Evolutionary conservation across 805 yeast species (phyloP).

Genomic region (Suhomyces kilbournensis): DNA sequence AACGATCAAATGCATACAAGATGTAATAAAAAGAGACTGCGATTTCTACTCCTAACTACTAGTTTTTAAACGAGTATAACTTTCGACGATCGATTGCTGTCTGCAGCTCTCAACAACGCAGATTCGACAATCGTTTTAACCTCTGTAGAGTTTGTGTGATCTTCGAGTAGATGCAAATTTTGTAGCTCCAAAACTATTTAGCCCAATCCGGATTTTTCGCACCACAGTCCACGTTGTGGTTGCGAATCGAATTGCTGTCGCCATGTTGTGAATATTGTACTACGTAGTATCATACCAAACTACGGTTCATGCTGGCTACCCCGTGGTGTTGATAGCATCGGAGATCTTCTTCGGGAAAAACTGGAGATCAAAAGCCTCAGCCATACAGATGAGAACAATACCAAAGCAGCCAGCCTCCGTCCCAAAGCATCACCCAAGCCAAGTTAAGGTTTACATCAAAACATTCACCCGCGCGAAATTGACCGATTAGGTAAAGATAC

Average conservation of each 20-base stretch:
- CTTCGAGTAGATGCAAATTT: not conserved
- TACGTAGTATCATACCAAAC: not conserved
- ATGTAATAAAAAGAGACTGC: not conserved
- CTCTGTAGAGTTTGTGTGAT: not conserved
- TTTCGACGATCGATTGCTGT: not conserved
- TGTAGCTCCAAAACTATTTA: not conserved
- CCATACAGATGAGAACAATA: not conserved
- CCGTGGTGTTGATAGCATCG: not conserved
- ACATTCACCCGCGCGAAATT: not conserved
- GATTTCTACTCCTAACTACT: too few species aligned
- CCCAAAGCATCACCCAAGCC: not conserved
- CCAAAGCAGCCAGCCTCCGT: not conserved
- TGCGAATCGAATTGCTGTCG: not conserved
- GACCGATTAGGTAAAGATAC: not conserved
- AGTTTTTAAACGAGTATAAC: too few species aligned
- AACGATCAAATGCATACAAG: not conserved
- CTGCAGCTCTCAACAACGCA: too few species aligned
- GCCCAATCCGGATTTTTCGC: not conserved
- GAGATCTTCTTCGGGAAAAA: not conserved
- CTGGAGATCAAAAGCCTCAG: not conserved
- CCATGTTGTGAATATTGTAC: not conserved
- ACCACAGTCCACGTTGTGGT: not conserved
- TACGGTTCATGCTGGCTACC: not conserved
- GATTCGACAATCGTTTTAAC: not conserved
- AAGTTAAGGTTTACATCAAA: not conserved